A percentile compares a stretch with the other conserved stretches of the same genome.
Conservation (phyloP, 495 filamentous ascomycete species). For the Pyrenula massariospora region DNA sequence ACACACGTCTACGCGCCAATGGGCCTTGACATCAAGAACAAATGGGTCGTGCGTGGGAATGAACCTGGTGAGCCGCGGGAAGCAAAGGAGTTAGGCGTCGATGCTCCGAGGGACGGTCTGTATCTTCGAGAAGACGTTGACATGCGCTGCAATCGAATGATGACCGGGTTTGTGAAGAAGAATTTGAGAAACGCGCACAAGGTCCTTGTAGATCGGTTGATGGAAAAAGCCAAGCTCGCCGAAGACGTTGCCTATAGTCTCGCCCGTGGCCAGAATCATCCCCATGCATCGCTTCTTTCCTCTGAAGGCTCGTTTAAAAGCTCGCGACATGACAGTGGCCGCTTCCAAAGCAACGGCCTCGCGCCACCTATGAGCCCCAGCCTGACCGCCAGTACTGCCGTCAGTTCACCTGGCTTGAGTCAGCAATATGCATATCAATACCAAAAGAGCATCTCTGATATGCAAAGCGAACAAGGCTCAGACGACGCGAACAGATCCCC, state of each 20-base stretch:
- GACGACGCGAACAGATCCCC: not conserved
- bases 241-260: not conserved
- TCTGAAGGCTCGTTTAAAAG: not conserved
- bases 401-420: not conserved
- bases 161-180: constrained; percentile 61
- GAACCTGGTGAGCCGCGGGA: constrained; percentile 50
- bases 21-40: constrained; percentile 55
- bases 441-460: not conserved
- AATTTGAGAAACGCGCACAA: constrained; percentile 61
- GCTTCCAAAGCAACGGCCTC: not conserved
- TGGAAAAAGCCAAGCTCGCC: constrained; percentile 39
- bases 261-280: not conserved
- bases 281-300: not conserved
- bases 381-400: not conserved
- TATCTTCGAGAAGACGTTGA: constrained; percentile 69
- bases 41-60: constrained; percentile 49
- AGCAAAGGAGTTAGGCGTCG: constrained; percentile 41
- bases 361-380: not conserved
- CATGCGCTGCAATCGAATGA: constrained; percentile 62
- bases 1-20: constrained; percentile 65
- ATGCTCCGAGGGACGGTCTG: constrained; percentile 45
- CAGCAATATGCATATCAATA: not conserved
- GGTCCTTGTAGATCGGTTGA: constrained; percentile 51
- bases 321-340: not conserved
- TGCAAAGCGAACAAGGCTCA: not conserved